Base-by-base conservation (phyloP, 257 asterid species). In the Solanum rostratum region DNA sequence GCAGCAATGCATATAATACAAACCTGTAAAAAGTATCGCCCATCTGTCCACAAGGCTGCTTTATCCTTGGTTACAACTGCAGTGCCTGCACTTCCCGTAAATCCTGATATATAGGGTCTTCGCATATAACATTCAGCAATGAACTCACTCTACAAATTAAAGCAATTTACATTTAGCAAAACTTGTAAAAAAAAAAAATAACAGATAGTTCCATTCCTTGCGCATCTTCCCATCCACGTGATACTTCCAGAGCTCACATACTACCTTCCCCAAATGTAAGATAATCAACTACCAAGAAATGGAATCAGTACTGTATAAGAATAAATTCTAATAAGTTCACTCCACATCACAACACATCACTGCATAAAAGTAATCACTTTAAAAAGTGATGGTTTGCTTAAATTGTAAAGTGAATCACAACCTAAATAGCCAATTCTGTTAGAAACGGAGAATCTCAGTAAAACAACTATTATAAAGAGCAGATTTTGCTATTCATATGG, bases 31-130 rank as follows among this genome's bases (percentile, higher is more conserved):
- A 96, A 96, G 92, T 96, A 96, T 22, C 99, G 91, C 46, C 97
- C 99, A 81, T 96, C 99, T 3, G 99, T 96, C 99, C 99, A 96
- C 80, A 96, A 92, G 82, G 98, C 98, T 45, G 99, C 99, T 91
- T 93, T 93, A 88, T 93, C 97, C 89, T 95, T 96, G 7, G 99
- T 96, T 86, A 96, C 96, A 81, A 95, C 94, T 22, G 98, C 99
- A 83, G 99, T 96, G 74, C 98, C 99, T 69, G 99, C 99, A 78
- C 99, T 96, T 14, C 99, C 99, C 79, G 98, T 96, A 87, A 96
- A 96, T 71, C 97, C 98, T 45, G 99, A 95, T 88, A 96, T 91
- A 86, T 93, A 92, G 84, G 97, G 91, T 88, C 99, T 91, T 89
- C 99, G 92, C 88, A 92, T 87, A 88, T 93, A 96, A 85, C 99